Evolutionary conservation across 2,329 filamentous ascomycete genomes (phyloP), one percentile per base, ranked within the genome.

Genomic region (Diplocarpon mali): DNA sequence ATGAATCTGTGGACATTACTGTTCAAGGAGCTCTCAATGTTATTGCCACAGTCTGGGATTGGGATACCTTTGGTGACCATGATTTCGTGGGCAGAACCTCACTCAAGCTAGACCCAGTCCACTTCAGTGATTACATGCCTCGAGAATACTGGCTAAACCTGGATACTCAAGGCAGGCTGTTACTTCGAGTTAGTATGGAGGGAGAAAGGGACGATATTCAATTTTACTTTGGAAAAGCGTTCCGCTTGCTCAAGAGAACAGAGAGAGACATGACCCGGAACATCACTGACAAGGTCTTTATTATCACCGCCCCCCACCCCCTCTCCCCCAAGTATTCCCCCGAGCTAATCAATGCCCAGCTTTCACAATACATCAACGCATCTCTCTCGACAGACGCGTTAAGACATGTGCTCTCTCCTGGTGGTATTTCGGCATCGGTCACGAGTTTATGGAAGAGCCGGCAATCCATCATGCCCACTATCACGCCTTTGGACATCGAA

Each of bases 191-290:
- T 42, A 95, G 88, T 61, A 98, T 98, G 92, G 92, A 98, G 67
- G 92, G 92, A 41, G 92, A 98, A 66, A 78, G 92, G 51, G 92
- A 98, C 61, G 92, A 98, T 61, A 98, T 98, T 47, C 86, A 95
- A 59, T 98, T 98, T 64, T 90, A 95, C 60, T 96, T 96, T 64
- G 92, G 89, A 57, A 96, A 95, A 66, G 85, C 92, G 20, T 98
- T 98, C 69, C 78, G 92, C 38, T 87, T 90, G 48, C 71, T 98
- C 55, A 96, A 96, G 71, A 79, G 92, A 54, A 94, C 90, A 0
- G 90, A 98, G 67, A 78, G 90, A 58, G 92, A 98, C 64, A 98
- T 98, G 92, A 94, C 93, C 44, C 79, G 92, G 50, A 93, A 89
- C 66, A 92, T 96, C 59, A 96, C 92, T 7, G 92, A 96, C 67